phyloP scores from a whole-genome alignment of 352 stramenopile genomes.

The Globisporangium polare region DNA sequence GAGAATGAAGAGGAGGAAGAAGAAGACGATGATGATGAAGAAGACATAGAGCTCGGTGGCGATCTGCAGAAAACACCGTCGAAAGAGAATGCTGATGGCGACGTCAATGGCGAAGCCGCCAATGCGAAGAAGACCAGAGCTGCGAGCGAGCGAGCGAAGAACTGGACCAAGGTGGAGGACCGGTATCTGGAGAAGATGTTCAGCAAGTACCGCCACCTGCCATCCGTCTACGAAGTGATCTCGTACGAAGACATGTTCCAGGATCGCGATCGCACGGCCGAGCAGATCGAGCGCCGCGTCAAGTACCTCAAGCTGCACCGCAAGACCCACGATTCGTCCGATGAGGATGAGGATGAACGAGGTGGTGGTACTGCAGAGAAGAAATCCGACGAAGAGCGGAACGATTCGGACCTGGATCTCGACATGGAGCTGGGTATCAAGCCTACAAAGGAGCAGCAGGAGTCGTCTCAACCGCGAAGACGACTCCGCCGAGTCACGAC shows the following conservation, averaged over 20 bases:
- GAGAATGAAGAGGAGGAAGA: background rate
- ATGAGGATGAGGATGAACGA: constrained; percentile 33
- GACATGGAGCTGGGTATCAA: constrained; percentile 13
- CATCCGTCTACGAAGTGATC: constrained; percentile 84
- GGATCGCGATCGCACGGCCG: constrained; percentile 72
- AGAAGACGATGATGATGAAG: constrained; percentile 9
- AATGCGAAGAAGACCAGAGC: constrained; percentile 16
- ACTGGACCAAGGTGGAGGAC: constrained; percentile 82
- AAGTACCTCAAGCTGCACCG: constrained; percentile 79
- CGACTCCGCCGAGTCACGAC: constrained; percentile 42
- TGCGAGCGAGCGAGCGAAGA: constrained; percentile 58
- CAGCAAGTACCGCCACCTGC: constrained; percentile 73
- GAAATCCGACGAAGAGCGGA: constrained; percentile 10
- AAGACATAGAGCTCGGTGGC: constrained; percentile 22
- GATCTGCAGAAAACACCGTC: background rate
- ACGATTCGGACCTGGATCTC: constrained; percentile 16
- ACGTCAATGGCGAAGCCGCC: background rate
- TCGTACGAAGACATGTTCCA: constrained; percentile 90
- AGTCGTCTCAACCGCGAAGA: constrained; percentile 33
- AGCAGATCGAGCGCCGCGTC: constrained; percentile 83
- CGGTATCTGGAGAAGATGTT: constrained; percentile 77
- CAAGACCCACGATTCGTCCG: constrained; percentile 65
- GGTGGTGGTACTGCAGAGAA: constrained; percentile 4
- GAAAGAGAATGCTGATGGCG: background rate
- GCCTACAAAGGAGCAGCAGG: constrained; percentile 15